Evolutionary conservation across 805 yeast genomes (phyloP), one percentile per base, ranked within the genome.

Genomic region (Dipodascopsis tothii): DNA sequence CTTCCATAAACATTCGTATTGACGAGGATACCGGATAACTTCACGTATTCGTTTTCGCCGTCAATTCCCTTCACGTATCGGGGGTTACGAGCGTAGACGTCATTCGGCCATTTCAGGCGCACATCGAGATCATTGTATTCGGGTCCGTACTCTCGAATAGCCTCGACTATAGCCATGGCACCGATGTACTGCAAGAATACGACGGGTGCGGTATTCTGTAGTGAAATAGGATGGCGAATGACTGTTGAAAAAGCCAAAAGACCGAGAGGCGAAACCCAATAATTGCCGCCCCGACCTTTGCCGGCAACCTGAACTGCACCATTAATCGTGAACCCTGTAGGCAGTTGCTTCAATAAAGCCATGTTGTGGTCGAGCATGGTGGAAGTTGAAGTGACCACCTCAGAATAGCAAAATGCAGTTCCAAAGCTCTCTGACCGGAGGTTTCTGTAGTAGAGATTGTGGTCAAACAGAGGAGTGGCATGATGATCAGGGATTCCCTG

Each of bases 31-130:
- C 98, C 98, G 2, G 88, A 79, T 5, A 88, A 74, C 59, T 90
- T 90, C 17, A 77, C 75, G 61, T 77, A 83, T 21, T 49, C 46
- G 11, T 60, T 51, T 7, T 55, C 51, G 17, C 56, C 48, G 14
- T 50, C 55, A 2, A 42, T 27, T 6, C 18, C 18, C 19, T 39
- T 37, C 3, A 55, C 56, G 18, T 36, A 33, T 3, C 59, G 59
- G 0, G 94, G 94, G 43, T 75, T 78, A 55, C 77, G 60, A 3
- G 81, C 77, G 59, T 85, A 92, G 11, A 92, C 66, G 62, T 92
- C 99, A 60, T 92, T 92, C 1, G 99, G 99, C 99, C 99, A 92
- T 60, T 92, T 92, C 47, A 92, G 72, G 40, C 77, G 72, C 14
- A 90, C 70, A 0, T 95, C 96, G 54, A 92, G 63, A 37, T 77